Evolutionary conservation across 2,329 filamentous ascomycete genomes (phyloP).

Genomic region (Dactylellina leptospora): DNA sequence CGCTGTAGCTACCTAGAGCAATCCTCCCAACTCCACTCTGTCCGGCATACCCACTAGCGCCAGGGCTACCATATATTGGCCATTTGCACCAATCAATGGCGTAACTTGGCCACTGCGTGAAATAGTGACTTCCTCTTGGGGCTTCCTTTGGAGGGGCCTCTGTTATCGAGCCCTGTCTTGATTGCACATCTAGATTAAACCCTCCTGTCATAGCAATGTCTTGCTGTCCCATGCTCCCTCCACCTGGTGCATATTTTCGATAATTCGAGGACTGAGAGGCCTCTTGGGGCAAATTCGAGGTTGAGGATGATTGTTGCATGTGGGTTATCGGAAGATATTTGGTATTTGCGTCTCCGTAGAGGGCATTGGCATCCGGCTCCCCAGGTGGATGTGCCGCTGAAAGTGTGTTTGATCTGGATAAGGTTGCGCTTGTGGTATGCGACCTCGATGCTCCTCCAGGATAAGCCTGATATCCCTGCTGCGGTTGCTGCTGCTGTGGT

Average conservation of each 20-base stretch:
- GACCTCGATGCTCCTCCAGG: constrained; percentile 46
- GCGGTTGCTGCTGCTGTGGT: constrained; percentile 23
- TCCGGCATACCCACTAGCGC: constrained; percentile 55
- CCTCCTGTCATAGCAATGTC: constrained; percentile 41
- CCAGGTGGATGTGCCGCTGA: constrained; percentile 33
- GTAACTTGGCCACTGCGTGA: constrained; percentile 84
- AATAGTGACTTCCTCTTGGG: constrained; percentile 44
- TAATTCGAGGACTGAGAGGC: constrained; percentile 26
- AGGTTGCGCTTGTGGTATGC: constrained; percentile 29
- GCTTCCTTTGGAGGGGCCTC: constrained; percentile 42
- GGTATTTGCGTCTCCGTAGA: constrained; percentile 43
- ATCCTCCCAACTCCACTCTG: constrained; percentile 81
- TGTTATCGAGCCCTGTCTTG: constrained; percentile 35
- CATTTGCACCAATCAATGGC: constrained; percentile 99
- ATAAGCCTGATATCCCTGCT: constrained; percentile 48
- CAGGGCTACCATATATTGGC: constrained; percentile 74
- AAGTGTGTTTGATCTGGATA: constrained; percentile 50
- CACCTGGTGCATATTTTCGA: constrained; percentile 44
- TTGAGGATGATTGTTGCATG: constrained; percentile 34
- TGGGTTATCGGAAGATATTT: constrained; percentile 50
- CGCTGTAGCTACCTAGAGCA: constrained; percentile 92
- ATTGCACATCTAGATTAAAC: constrained; percentile 41
- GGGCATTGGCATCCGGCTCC: constrained; percentile 45
- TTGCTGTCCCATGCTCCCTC: constrained; percentile 43
- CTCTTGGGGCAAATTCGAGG: constrained; percentile 34